Evolutionary conservation across 331 rosid species (phyloP), one percentile per base, ranked within the genome.

Genomic region (Prunus yedoensis): DNA sequence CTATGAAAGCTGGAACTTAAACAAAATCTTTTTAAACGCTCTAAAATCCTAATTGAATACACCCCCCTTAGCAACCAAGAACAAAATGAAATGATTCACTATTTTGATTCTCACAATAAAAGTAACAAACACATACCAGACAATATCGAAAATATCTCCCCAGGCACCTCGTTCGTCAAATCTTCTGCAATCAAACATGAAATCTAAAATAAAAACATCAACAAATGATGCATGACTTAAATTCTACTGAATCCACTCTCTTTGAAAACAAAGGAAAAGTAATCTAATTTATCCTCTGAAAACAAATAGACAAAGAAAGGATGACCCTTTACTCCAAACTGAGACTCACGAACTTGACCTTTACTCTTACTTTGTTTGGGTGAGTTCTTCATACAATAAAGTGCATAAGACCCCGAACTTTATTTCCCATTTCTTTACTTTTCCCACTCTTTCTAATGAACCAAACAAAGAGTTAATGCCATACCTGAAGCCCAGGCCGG

Each of bases 171-270:
- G 23, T 66, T 60, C 70, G 70, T 14, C 70, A 58, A 69, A 77
- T 81, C 86, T 81, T 76, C 98, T 86, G 80, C 96, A 86, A 79
- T 71, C 79, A 83, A 73, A 80, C 80, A 68, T 38, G 2, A 38
- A 66, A 79, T 58, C 20, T 64, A 57, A 71, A 41, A 45, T 38
- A 38, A 38, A 58, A 30, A 56, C 64, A 70, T 67, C 18, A 18
- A 35, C n/a, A 47, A 66, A 18, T 2, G 18, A 14, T 9, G 20
- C 27, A 47, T 4, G 2, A 16, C 35, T 46, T 16, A 56, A 45
- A 45, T 13, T 10, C 16, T 4, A 12, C 23, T 32, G 3, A 53
- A 53, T 51, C n/a, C 32, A 74, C 7, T 30, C 21, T 51, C 12
- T 28, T 50, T 49, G 35, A 75, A 28, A 2, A 3, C 14, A 52